Evolutionary conservation across 2,329 filamentous ascomycete species (phyloP).

Genomic region (Fusarium hostae): DNA sequence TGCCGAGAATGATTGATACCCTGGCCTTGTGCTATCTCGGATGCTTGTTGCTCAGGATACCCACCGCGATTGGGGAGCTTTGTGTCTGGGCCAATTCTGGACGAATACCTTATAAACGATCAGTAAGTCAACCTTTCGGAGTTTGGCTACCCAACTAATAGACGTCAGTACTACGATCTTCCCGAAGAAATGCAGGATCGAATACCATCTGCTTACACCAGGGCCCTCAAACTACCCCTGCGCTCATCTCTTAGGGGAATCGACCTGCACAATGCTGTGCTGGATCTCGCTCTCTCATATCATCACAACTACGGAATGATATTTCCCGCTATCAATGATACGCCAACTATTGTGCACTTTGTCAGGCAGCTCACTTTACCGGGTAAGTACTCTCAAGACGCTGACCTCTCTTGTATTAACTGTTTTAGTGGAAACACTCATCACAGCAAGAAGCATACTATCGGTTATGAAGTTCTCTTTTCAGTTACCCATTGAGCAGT

Average conservation of each 20-base stretch:
- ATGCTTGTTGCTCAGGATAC: slow-evolving; percentile 77
- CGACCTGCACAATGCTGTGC: slow-evolving; percentile 72
- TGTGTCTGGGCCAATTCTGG: slow-evolving; percentile 73
- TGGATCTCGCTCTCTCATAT: slow-evolving; percentile 72
- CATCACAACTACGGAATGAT: slow-evolving; percentile 73
- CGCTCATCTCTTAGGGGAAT: slow-evolving; percentile 58
- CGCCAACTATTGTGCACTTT: slow-evolving; percentile 75
- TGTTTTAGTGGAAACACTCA: slow-evolving; percentile 63
- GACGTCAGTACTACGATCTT: slow-evolving; percentile 62
- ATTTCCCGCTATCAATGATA: slow-evolving; percentile 78
- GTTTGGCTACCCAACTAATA: background rate
- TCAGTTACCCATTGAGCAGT: slow-evolving; percentile 61
- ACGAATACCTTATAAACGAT: slow-evolving; percentile 77
- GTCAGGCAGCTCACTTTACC: slow-evolving; percentile 80
- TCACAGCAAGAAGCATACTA: slow-evolving; percentile 58
- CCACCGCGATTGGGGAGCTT: slow-evolving; percentile 80
- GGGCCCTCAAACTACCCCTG: slow-evolving; percentile 64
- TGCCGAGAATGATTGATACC: slow-evolving; percentile 78
- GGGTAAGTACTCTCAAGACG: slow-evolving; percentile 57
- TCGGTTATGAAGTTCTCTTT: slow-evolving; percentile 61
- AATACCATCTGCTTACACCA: slow-evolving; percentile 70
- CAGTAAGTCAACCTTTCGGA: slow-evolving; percentile 58
- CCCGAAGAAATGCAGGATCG: slow-evolving; percentile 73
- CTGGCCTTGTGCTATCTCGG: slow-evolving; percentile 84
- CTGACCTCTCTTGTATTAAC: slow-evolving; percentile 40